A percentile compares a stretch with the other conserved stretches of the same genome.
Conservation (phyloP, 2,329 filamentous ascomycete species). For the Amauroascus niger region DNA sequence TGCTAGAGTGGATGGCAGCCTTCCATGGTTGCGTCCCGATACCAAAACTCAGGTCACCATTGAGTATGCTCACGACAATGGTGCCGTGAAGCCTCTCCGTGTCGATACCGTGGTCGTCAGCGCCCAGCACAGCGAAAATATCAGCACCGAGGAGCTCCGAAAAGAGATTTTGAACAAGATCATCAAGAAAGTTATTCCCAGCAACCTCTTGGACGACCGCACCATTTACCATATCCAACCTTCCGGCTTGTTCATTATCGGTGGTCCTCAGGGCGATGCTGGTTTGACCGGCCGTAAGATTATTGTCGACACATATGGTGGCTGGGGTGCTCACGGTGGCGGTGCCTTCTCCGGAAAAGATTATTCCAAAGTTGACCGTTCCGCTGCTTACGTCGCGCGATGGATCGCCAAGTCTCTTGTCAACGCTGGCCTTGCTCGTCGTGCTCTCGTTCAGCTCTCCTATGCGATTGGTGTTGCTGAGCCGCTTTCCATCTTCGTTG, state of each 20-base stretch:
- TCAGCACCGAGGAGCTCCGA: constrained; percentile 83
- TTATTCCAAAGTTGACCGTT: constrained; percentile 99
- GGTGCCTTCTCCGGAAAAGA: constrained; percentile 99
- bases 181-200: constrained; percentile 87
- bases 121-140: constrained; percentile 82
- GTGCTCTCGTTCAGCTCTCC: constrained; percentile 91
- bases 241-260: constrained; percentile 96
- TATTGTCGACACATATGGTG: constrained; percentile 98
- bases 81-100: constrained; percentile 81
- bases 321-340: constrained; percentile 98
- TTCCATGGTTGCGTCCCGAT: constrained; percentile 93
- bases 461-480: constrained; percentile 99
- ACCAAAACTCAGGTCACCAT: constrained; percentile 99
- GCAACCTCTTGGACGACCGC: constrained; percentile 80
- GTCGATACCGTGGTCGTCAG: constrained; percentile 96
- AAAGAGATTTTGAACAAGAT: constrained; percentile 97
- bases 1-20: constrained; percentile 73
- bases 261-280: constrained; percentile 96
- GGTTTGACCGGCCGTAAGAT: constrained; percentile 99
- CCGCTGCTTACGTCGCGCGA: constrained; percentile 90
- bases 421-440: constrained; percentile 75
- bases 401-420: constrained; percentile 99
- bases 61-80: constrained; percentile 94
- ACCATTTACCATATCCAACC: constrained; percentile 99
- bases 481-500: constrained; percentile 95